phyloP scores from a whole-genome alignment of 257 asterid species.

The Solanum medicagineum region DNA sequence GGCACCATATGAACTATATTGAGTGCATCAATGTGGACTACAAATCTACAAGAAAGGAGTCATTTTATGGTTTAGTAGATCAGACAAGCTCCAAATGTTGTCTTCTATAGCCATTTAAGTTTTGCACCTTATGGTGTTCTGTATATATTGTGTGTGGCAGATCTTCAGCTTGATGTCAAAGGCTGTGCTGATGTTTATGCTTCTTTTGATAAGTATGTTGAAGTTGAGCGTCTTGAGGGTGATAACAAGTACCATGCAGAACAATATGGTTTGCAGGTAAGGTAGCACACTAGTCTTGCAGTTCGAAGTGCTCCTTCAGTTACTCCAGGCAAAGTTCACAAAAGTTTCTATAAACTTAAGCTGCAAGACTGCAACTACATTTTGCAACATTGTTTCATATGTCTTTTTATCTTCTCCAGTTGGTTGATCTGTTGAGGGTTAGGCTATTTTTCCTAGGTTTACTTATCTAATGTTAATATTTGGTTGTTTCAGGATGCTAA shows the following conservation, averaged over 20 bases:
- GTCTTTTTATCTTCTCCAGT: neutral
- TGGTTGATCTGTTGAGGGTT: neutral
- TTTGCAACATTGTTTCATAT: neutral
- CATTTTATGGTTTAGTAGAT: conserved; percentile 60
- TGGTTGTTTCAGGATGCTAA: conserved; percentile 70
- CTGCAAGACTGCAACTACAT: neutral
- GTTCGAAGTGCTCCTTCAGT: neutral
- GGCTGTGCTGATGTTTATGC: conserved; percentile 95
- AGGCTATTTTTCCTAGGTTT: neutral
- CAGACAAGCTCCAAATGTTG: neutral
- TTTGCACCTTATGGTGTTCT: conserved; percentile 4
- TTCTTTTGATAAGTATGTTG: conserved; percentile 94
- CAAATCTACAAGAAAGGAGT: conserved; percentile 92
- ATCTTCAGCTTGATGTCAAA: conserved; percentile 96
- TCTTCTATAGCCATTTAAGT: conserved; percentile 11
- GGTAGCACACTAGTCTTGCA: neutral
- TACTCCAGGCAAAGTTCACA: neutral
- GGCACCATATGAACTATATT: conserved; percentile 91
- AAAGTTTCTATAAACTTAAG: neutral
- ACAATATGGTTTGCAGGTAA: conserved; percentile 89
- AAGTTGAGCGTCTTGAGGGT: conserved; percentile 93
- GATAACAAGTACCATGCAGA: conserved; percentile 95
- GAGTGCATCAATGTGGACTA: conserved; percentile 92
- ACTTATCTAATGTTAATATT: neutral
- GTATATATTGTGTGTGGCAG: conserved; percentile 31